Percentiles rank a stretch among this genome's conserved stretches.
Conservation (phyloP, 345 rosid species). For the Aurinia saxatilis region DNA sequence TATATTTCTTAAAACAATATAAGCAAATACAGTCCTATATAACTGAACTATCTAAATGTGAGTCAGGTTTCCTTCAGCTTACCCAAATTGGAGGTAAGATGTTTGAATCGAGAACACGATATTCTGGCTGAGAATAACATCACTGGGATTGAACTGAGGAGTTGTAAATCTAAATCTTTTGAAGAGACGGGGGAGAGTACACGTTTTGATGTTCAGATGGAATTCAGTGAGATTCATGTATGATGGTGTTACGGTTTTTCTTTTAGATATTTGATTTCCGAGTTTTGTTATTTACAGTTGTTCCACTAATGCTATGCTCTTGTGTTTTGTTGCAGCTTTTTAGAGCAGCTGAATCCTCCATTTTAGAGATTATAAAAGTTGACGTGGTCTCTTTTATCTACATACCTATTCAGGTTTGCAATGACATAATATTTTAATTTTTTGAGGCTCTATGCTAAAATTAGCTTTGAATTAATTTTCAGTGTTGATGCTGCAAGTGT, state of each 20-base stretch:
- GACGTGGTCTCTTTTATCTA: constrained; percentile 69
- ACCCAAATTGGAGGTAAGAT: constrained; percentile 80
- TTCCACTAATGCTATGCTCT: constrained; percentile 14
- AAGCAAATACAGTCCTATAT: not conserved
- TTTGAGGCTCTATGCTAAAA: not conserved
- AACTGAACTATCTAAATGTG: not conserved
- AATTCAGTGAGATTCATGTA: constrained; percentile 96
- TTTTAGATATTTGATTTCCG: constrained; percentile 15
- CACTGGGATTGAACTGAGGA: constrained; percentile 71
- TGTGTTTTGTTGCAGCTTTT: constrained; percentile 58
- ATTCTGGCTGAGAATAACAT: constrained; percentile 68
- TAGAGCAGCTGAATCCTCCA: constrained; percentile 66
- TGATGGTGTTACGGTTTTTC: constrained; percentile 22
- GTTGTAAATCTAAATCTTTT: constrained; percentile 53
- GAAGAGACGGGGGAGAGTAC: constrained; percentile 94
- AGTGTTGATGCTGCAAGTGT: not conserved
- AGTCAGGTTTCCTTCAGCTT: constrained; percentile 62
- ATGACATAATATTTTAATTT: not conserved
- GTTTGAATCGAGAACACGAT: constrained; percentile 57
- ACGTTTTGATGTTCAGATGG: constrained; percentile 85
- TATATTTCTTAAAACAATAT: not conserved
- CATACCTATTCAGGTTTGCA: constrained; percentile 69
- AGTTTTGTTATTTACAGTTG: constrained; percentile 4
- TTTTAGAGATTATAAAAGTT: constrained; percentile 88
- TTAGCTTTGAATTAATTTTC: not conserved